phyloP scores from a whole-genome alignment of 2,329 filamentous ascomycete species.

The Parastagonospora avenae region DNA sequence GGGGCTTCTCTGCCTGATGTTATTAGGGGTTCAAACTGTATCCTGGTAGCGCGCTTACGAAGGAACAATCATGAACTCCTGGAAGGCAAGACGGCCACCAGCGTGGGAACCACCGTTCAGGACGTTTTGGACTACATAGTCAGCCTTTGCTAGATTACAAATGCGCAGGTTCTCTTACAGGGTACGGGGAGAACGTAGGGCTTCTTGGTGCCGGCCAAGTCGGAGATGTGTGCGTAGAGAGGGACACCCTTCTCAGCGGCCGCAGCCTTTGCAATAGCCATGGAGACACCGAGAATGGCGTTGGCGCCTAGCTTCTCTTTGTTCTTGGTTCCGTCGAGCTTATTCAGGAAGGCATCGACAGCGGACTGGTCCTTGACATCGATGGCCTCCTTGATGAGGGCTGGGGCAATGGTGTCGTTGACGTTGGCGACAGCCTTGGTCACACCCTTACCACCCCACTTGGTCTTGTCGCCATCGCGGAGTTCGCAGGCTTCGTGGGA shows the following conservation, averaged over 20 bases:
- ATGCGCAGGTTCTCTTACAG: slow-evolving; percentile 48
- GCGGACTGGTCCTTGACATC: slow-evolving; percentile 61
- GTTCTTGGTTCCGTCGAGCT: slow-evolving; percentile 63
- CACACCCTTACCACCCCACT: slow-evolving; percentile 62
- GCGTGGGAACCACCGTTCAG: slow-evolving; percentile 84
- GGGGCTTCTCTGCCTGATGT: slow-evolving; percentile 68
- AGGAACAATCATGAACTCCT: slow-evolving; percentile 63
- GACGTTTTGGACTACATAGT: slow-evolving; percentile 53
- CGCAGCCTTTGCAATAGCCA: slow-evolving; percentile 64
- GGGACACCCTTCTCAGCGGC: slow-evolving; percentile 61
- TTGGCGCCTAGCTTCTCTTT: slow-evolving; percentile 66
- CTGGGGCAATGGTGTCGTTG: slow-evolving; percentile 60
- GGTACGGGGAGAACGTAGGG: slow-evolving; percentile 63
- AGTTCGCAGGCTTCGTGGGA: slow-evolving; percentile 60
- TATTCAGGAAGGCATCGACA: slow-evolving; percentile 59
- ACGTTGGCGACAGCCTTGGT: slow-evolving; percentile 62
- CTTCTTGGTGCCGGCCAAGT: slow-evolving; percentile 58
- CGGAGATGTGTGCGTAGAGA: slow-evolving; percentile 63
- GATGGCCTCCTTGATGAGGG: slow-evolving; percentile 59
- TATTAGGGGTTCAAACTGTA: slow-evolving; percentile 10
- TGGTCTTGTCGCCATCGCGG: slow-evolving; percentile 59
- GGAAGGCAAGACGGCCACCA: slow-evolving; percentile 79
- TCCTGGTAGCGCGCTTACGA: slow-evolving; percentile 39
- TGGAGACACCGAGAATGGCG: slow-evolving; percentile 65
- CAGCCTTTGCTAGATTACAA: not conserved